Evolutionary conservation across 345 rosid species (phyloP).

Genomic region (Garcia nutans): DNA sequence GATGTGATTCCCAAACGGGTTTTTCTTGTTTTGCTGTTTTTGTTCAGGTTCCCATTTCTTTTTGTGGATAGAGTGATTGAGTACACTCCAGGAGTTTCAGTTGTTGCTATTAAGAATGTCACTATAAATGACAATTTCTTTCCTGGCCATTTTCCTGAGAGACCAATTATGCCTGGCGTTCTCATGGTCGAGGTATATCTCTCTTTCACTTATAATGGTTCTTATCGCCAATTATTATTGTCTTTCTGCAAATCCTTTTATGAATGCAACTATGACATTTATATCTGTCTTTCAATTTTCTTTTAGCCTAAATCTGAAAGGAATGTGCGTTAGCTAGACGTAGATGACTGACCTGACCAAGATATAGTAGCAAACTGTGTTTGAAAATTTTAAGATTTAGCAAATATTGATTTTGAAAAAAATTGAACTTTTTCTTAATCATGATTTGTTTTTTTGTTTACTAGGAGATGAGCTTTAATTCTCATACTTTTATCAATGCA

Average conservation of each 20-base stretch:
- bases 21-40: constrained; percentile 4
- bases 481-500: too few species aligned
- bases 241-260: neutral
- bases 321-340: too few species aligned
- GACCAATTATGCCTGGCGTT: constrained; percentile 99
- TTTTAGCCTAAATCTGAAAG: too few species aligned
- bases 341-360: too few species aligned
- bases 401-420: too few species aligned
- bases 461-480: too few species aligned
- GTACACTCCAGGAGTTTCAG: constrained; percentile 90
- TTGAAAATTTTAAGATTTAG: too few species aligned
- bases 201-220: neutral
- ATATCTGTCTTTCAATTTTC: neutral
- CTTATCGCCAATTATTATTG: too few species aligned
- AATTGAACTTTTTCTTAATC: too few species aligned
- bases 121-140: constrained; percentile 98
- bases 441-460: too few species aligned
- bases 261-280: neutral
- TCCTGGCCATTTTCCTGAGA: constrained; percentile 98
- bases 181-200: constrained; percentile 91
- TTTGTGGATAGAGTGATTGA: constrained; percentile 98
- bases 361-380: too few species aligned
- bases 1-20: neutral
- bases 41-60: constrained; percentile 87
- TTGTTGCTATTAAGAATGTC: constrained; percentile 91